phyloP scores from a whole-genome alignment of 495 filamentous ascomycete species.

The Penicillium pulvis region DNA sequence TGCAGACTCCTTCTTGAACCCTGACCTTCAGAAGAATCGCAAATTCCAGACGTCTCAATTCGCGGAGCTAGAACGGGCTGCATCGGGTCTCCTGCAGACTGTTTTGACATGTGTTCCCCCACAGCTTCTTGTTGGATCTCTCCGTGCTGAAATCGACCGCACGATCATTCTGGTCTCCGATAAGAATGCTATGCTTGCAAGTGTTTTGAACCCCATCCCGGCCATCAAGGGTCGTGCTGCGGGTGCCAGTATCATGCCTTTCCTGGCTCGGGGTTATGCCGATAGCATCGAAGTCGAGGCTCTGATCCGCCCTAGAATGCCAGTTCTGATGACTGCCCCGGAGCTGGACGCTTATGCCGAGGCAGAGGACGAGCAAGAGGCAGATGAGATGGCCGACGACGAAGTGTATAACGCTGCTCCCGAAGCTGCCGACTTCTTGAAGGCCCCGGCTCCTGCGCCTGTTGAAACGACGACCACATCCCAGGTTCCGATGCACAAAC shows the following conservation, averaged over 20 bases:
- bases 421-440: slow-evolving; percentile 31
- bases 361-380: slow-evolving; percentile 47
- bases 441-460: slow-evolving; percentile 21
- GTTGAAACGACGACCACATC: slow-evolving; percentile 19
- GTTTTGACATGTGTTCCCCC: slow-evolving; percentile 63
- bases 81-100: slow-evolving; percentile 60
- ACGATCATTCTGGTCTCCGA: slow-evolving; percentile 70
- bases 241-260: slow-evolving; percentile 73
- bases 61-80: slow-evolving; percentile 44
- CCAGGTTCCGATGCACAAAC: slow-evolving; percentile 30
- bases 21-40: slow-evolving; percentile 33
- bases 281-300: slow-evolving; percentile 67
- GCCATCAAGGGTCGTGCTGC: slow-evolving; percentile 56
- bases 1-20: slow-evolving; percentile 57
- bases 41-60: slow-evolving; percentile 23
- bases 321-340: slow-evolving; percentile 43
- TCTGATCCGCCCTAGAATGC: slow-evolving; percentile 69
- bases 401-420: slow-evolving; percentile 17
- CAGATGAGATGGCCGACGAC: slow-evolving; percentile 34
- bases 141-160: slow-evolving; percentile 73
- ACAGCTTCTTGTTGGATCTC: slow-evolving; percentile 58
- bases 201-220: slow-evolving; percentile 72
- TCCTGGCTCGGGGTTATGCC: slow-evolving; percentile 63
- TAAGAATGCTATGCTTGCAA: slow-evolving; percentile 72
- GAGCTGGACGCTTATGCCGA: slow-evolving; percentile 30